Evolutionary conservation across 2,329 filamentous ascomycete genomes (phyloP).

Genomic region (Raffaelea arxii): DNA sequence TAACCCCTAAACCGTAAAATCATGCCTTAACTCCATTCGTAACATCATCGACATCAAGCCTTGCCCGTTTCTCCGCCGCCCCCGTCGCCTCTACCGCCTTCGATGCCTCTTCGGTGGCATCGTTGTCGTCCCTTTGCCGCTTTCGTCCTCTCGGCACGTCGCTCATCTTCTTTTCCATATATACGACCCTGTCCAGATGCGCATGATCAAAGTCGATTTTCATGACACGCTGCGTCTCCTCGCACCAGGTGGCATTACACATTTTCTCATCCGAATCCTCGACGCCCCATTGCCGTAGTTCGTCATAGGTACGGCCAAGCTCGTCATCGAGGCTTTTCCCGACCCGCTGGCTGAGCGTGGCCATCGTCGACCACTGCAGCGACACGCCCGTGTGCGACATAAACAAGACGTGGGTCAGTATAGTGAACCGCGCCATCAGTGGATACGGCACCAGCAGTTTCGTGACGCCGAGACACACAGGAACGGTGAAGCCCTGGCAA

Average conservation of each 20-base stretch:
- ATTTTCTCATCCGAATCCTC: neutral
- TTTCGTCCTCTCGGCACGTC: no score
- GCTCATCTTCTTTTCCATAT: no score
- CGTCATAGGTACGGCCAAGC: neutral
- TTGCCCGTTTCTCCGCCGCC: no score
- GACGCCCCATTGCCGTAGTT: neutral
- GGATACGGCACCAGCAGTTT: constrained; percentile 1
- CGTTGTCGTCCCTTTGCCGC: no score
- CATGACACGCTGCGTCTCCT: constrained; percentile 3
- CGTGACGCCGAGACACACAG: constrained; percentile 1
- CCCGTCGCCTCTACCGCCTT: no score
- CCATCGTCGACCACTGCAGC: neutral
- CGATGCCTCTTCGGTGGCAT: no score
- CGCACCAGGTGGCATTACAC: constrained; percentile 3
- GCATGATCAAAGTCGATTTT: constrained; percentile 5
- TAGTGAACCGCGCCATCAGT: neutral
- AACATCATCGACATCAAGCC: no score
- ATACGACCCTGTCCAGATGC: no score
- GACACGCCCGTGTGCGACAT: constrained; percentile 2
- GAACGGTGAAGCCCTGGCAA: neutral
- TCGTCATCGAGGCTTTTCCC: neutral
- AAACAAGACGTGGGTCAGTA: constrained; percentile 1
- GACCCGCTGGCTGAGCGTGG: neutral
- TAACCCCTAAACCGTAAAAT: no score
- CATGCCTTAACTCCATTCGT: no score